phyloP scores from a whole-genome alignment of 805 yeast genomes.

The Grigorovia transvaalensis region DNA sequence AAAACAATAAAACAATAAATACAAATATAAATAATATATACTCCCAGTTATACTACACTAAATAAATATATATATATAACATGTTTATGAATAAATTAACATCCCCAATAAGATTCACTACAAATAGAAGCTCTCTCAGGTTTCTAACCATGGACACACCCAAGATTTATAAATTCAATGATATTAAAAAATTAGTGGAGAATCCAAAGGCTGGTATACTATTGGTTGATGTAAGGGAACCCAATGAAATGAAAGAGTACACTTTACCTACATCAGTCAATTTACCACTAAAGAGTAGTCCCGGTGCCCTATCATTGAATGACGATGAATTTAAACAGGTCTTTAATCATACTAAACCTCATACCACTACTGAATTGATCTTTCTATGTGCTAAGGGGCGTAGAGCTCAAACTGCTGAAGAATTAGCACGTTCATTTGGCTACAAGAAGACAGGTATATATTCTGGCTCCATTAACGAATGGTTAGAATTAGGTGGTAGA shows the following conservation, averaged over 20 bases:
- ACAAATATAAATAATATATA: too few species aligned
- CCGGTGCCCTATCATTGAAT: slow-evolving; percentile 79
- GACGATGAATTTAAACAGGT: slow-evolving; percentile 70
- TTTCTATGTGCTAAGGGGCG: slow-evolving; percentile 92
- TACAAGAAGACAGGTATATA: slow-evolving; percentile 78
- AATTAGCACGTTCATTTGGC: slow-evolving; percentile 83
- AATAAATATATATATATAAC: not conserved
- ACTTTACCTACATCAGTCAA: slow-evolving; percentile 78
- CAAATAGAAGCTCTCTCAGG: not conserved
- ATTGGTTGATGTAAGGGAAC: slow-evolving; percentile 88
- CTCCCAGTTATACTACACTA: not conserved
- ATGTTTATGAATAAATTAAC: not conserved
- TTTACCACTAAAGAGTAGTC: slow-evolving; percentile 81
- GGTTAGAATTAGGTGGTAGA: slow-evolving; percentile 37
- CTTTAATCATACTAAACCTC: slow-evolving; percentile 78
- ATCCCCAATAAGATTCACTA: not conserved
- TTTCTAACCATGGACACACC: slow-evolving; percentile 27
- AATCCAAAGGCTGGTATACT: slow-evolving; percentile 42
- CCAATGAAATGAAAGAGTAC: slow-evolving; percentile 62
- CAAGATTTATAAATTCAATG: slow-evolving; percentile 40
- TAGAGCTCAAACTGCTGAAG: slow-evolving; percentile 84
- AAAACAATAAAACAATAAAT: too few species aligned
- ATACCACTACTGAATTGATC: slow-evolving; percentile 56
- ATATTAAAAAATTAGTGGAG: slow-evolving; percentile 37
- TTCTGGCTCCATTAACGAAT: slow-evolving; percentile 78